A percentile compares a stretch with the other conserved stretches of the same genome.
Conservation (phyloP, 352 stramenopile species). For the Phytophthora megakarya region DNA sequence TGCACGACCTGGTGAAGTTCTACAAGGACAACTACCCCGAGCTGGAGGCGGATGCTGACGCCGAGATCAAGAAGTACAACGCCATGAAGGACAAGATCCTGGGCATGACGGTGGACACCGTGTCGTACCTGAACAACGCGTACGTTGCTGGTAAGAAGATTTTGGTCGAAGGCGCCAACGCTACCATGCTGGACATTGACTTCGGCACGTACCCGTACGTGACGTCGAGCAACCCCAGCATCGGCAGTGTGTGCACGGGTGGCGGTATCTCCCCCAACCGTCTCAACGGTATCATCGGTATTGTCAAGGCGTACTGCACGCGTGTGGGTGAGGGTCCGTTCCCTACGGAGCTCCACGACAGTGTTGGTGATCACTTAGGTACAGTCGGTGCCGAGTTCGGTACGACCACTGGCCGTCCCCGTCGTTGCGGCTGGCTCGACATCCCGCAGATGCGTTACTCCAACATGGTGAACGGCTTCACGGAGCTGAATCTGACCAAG, state of each 20-base stretch:
- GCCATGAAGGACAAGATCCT: conserved; percentile 85
- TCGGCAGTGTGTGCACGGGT: conserved; percentile 97
- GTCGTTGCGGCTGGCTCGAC: conserved; percentile 99
- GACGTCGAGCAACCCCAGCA: conserved; percentile 98
- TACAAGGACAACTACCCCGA: conserved; percentile 91
- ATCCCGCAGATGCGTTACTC: conserved; percentile 96
- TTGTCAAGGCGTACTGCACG: conserved; percentile 99
- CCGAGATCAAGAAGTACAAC: conserved; percentile 87
- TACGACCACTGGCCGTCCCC: conserved; percentile 96
- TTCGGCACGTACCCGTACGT: conserved; percentile 99
- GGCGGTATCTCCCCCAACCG: conserved; percentile 94
- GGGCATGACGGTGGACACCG: conserved; percentile 94
- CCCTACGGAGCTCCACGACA: conserved; percentile 96
- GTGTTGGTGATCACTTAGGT: conserved; percentile 91
- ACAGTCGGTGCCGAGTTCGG: conserved; percentile 96
- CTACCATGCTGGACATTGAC: conserved; percentile 99
- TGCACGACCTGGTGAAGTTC: conserved; percentile 92
- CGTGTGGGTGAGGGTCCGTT: conserved; percentile 99
- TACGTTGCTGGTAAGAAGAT: conserved; percentile 97
- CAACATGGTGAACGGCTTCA: conserved; percentile 96
- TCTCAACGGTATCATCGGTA: conserved; percentile 95
- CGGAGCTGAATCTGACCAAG: conserved; percentile 98
- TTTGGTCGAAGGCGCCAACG: conserved; percentile 98
- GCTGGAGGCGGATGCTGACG: conserved; percentile 77
- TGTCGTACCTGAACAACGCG: conserved; percentile 96